Conservation (phyloP, 2,329 filamentous ascomycete genomes). For the Claviceps sorghi region DNA sequence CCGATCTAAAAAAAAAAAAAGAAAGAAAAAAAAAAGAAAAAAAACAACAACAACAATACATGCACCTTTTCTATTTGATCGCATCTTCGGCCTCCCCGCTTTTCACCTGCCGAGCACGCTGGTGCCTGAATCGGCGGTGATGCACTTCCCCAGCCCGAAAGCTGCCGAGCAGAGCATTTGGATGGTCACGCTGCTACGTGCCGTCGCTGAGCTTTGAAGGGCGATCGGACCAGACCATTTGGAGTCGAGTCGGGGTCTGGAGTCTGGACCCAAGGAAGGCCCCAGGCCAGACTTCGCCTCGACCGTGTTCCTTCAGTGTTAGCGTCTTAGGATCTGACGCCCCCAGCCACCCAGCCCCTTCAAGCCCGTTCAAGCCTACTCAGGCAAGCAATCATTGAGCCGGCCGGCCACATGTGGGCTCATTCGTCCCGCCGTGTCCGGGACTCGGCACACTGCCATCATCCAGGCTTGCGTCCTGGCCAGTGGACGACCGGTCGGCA, state of each 20-base stretch:
- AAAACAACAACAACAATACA: too few species aligned
- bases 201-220: too few species aligned
- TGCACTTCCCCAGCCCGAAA: background rate
- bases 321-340: background rate
- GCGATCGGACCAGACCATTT: too few species aligned
- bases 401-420: background rate
- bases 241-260: too few species aligned
- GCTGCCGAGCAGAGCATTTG: background rate
- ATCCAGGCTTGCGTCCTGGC: background rate
- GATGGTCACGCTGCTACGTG: too few species aligned
- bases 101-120: background rate
- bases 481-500: background rate
- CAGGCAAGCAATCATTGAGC: background rate
- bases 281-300: background rate
- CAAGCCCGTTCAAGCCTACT: too few species aligned
- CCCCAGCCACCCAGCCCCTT: background rate
- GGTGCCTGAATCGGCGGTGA: background rate
- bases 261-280: too few species aligned
- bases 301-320: background rate
- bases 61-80: too few species aligned
- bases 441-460: background rate
- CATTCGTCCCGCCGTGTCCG: background rate
- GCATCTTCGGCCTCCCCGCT: background rate
- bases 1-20: conserved; percentile 10
- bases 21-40: too few species aligned